phyloP scores from a whole-genome alignment of 306 rosid species.

The Sophora flavescens region DNA sequence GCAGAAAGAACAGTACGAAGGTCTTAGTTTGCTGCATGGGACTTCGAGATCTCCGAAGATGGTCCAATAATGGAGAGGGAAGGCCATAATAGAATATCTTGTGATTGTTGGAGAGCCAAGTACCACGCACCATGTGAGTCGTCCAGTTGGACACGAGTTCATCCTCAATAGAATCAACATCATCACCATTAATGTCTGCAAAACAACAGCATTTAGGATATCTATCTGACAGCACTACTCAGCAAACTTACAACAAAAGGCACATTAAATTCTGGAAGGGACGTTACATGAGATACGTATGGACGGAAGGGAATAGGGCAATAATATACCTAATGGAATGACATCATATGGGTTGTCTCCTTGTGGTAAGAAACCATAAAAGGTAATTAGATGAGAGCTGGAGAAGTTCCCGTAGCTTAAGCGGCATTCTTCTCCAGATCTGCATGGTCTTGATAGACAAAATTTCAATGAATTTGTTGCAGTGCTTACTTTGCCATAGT shows the following conservation, averaged over 20 bases:
- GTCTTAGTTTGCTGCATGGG: constrained; percentile 55
- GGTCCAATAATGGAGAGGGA: constrained; percentile 78
- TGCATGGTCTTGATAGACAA: constrained; percentile 83
- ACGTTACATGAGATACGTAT: not conserved
- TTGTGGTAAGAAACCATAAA: constrained; percentile 85
- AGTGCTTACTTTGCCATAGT: constrained; percentile 79
- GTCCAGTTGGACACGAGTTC: constrained; percentile 46
- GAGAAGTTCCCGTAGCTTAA: constrained; percentile 84
- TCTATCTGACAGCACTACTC: constrained; percentile 39
- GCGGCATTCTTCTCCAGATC: constrained; percentile 81
- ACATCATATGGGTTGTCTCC: constrained; percentile 83
- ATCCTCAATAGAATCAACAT: constrained; percentile 52
- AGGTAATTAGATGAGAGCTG: constrained; percentile 77
- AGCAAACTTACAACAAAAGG: constrained; percentile 40
- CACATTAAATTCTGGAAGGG: constrained; percentile 42
- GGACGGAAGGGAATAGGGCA: constrained; percentile 33
- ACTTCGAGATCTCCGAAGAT: constrained; percentile 60
- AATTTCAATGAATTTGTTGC: constrained; percentile 80
- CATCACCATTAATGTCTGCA: constrained; percentile 60
- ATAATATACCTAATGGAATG: constrained; percentile 74
- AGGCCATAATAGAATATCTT: constrained; percentile 69
- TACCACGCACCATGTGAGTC: constrained; percentile 85
- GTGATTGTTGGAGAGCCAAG: constrained; percentile 75
- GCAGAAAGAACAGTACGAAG: constrained; percentile 57
- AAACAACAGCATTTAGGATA: constrained; percentile 38